These are phyloP conservation scores for Acarospora socialis DNA, from an alignment of 2,329 filamentous ascomycete genomes.

Conservation along the genomic window DNA sequence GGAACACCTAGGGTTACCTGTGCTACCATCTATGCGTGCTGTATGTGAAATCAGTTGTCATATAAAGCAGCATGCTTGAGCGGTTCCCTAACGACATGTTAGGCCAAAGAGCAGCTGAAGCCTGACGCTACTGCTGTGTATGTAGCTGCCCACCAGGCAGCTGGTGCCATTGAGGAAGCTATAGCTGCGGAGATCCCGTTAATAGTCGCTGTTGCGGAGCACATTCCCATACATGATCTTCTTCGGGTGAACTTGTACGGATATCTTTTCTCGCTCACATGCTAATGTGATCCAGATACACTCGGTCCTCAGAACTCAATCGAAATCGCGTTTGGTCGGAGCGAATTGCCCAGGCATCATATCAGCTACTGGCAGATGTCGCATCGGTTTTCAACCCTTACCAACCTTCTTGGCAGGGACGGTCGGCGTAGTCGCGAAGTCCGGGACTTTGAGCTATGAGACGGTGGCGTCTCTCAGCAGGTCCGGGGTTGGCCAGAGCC, in stretches of 20 bases:
- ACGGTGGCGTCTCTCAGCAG: slow-evolving; percentile 60
- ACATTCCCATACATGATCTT: slow-evolving; percentile 66
- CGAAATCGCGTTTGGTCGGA: slow-evolving; percentile 57
- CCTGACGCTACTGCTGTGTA: slow-evolving; percentile 70
- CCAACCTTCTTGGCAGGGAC: slow-evolving; percentile 55
- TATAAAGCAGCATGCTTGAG: neutral
- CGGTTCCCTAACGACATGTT: neutral
- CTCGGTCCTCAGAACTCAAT: slow-evolving; percentile 56
- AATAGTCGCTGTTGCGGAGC: slow-evolving; percentile 65
- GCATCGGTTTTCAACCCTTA: slow-evolving; percentile 63
- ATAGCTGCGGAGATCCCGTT: slow-evolving; percentile 66
- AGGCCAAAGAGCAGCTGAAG: slow-evolving; percentile 55
- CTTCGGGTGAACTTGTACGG: slow-evolving; percentile 40
- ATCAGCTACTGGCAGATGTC: slow-evolving; percentile 53
- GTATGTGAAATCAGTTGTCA: slow-evolving; percentile 20
- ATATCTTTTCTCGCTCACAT: slow-evolving; percentile 3
- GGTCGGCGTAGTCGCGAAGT: slow-evolving; percentile 66
- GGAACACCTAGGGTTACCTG: slow-evolving; percentile 58
- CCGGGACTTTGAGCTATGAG: slow-evolving; percentile 67
- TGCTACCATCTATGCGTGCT: slow-evolving; percentile 52
- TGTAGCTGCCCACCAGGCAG: slow-evolving; percentile 60
- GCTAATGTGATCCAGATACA: slow-evolving; percentile 39
- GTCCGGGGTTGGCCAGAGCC: slow-evolving; percentile 61
- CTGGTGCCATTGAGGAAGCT: slow-evolving; percentile 62
- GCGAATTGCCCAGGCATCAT: slow-evolving; percentile 76